Evolutionary conservation across 2,329 filamentous ascomycete species (phyloP), one percentile per base, ranked within the genome.

Genomic region (Lasiodiplodia citricola): DNA sequence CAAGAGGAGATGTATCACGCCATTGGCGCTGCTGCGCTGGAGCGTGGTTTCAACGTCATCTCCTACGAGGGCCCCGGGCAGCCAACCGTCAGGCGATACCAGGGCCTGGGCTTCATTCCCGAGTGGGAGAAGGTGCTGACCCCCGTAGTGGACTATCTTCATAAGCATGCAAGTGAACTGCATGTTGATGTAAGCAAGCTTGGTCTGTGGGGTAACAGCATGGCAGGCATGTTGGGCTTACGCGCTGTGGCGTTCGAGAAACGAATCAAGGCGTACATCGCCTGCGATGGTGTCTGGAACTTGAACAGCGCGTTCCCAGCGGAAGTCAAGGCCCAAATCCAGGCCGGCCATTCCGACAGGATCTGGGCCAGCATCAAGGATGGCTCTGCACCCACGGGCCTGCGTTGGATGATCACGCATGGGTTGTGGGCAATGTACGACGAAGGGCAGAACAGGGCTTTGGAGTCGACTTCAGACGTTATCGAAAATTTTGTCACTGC

Each of bases 1-100:
- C 47, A 67, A 50, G 63, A 71, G 72, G 69, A 62, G 55, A 55
- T 67, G 16, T 67, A 60, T 14, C 60, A 28, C 18, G 18, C 35
- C n/a, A 2, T 21, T 14, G 35, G 23, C 1, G 28, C 55, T 11
- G 55, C 21, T 4, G 66, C 37, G 1, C 25, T 25, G 10, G 21
- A 47, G 28, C 66, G 21, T 0, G 66, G 66, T n/a, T 67, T 60
- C 55, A 55, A 55, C 5, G 66, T 67, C 11, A 18, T 67, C 54
- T 35, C 47, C 1, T 67, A 52, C 55, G 66, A 67, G 2, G 66
- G 66, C n/a, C 66, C 66, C 11, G 66, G 66, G 2, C 66, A 67
- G 25, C 54, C 54, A 55, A 3, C 38, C 54, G n/a, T 28, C 10
- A 44, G 58, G 18, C 55, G 47, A 21, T 25, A 44, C 35, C 16